Conservation (phyloP, 2,329 filamentous ascomycete genomes). For the Xylariales sp. region DNA sequence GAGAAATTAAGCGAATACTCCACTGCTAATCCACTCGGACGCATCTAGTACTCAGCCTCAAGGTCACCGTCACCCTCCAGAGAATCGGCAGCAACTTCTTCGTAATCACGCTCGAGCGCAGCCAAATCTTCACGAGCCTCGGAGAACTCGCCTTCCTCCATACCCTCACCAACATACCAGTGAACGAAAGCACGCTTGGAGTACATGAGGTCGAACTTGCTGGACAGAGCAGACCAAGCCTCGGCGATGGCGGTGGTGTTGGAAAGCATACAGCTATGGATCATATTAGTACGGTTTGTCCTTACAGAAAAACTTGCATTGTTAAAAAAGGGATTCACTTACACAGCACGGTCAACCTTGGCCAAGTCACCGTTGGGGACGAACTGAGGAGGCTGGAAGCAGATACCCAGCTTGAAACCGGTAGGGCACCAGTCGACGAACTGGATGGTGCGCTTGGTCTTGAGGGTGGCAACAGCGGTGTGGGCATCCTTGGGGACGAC, state of each 20-base stretch:
- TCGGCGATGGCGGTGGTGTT: conserved; percentile 99
- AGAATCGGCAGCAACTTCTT: conserved; percentile 95
- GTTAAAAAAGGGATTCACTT: conserved; percentile 42
- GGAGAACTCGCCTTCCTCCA: conserved; percentile 99
- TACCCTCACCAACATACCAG: conserved; percentile 99
- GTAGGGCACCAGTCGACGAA: conserved; percentile 99
- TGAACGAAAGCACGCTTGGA: conserved; percentile 99
- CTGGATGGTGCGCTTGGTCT: conserved; percentile 99
- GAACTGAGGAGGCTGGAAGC: conserved; percentile 95
- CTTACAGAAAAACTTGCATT: conserved; percentile 1
- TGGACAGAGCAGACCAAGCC: conserved; percentile 92
- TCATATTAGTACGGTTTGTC: neutral
- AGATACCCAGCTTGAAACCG: conserved; percentile 99
- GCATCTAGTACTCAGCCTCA: conserved; percentile 92
- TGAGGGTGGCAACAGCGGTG: conserved; percentile 87
- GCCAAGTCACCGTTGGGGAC: conserved; percentile 96
- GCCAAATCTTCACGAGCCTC: conserved; percentile 98
- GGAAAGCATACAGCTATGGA: conserved; percentile 84
- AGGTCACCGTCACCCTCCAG: conserved; percentile 79
- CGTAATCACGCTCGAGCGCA: conserved; percentile 96
- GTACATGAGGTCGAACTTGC: conserved; percentile 99
- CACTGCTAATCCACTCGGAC: too few relatives aligned
- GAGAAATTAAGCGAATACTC: too few relatives aligned
- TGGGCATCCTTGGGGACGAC: conserved; percentile 96
- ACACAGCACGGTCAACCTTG: conserved; percentile 97